Conservation (phyloP, 345 rosid genomes). For the Hypericum androsaemum region DNA sequence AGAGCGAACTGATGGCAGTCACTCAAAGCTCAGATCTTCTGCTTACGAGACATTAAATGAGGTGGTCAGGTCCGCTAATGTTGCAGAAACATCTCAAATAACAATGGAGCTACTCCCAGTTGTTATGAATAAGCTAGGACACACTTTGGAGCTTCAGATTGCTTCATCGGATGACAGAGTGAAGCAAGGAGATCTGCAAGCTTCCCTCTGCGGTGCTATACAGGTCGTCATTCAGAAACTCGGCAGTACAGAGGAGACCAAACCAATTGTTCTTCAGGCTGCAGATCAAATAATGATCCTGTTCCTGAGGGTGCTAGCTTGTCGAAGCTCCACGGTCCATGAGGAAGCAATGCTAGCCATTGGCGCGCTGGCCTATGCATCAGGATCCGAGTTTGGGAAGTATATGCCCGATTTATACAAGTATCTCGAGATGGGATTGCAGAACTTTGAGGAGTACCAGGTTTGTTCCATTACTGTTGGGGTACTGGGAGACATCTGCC, state of each 20-base stretch:
- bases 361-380: constrained; percentile 89
- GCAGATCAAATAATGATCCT: constrained; percentile 80
- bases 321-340: constrained; percentile 84
- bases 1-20: constrained; percentile 59
- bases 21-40: constrained; percentile 69
- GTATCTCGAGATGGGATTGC: constrained; percentile 80
- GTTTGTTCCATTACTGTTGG: constrained; percentile 4
- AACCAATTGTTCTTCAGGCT: constrained; percentile 44
- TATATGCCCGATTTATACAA: constrained; percentile 74
- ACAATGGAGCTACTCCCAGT: constrained; percentile 66
- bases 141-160: constrained; percentile 64
- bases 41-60: constrained; percentile 90
- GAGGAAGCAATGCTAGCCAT: constrained; percentile 99
- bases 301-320: constrained; percentile 75
- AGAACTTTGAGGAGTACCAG: constrained; percentile 78
- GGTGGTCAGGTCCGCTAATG: constrained; percentile 74
- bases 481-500: constrained; percentile 2
- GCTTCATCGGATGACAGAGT: constrained; percentile 72
- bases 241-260: constrained; percentile 53
- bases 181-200: constrained; percentile 87
- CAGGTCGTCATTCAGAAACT: constrained; percentile 91
- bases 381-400: constrained; percentile 65
- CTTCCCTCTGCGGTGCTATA: constrained; percentile 81
- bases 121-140: constrained; percentile 58
- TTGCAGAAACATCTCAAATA: constrained; percentile 49